Base-by-base conservation (phyloP, 2,329 filamentous ascomycete genomes). In the Botrytis fragariae region DNA sequence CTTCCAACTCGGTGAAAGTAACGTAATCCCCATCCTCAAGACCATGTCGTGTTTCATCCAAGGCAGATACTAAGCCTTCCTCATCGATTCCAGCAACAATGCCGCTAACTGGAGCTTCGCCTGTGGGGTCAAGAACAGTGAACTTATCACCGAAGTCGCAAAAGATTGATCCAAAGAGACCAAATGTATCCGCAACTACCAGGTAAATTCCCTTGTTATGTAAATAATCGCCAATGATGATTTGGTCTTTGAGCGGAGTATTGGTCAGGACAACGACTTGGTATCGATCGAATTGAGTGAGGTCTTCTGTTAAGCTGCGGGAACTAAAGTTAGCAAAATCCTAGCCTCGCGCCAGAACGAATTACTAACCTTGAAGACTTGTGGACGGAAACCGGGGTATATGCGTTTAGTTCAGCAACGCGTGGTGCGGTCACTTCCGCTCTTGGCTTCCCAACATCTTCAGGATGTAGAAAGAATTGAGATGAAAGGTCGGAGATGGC, bases 101-200 rank as follows among this genome's bases (percentile, higher is more conserved):
- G 37, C 96, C 96, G 80, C 86, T 94, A 45, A 93, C 85, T 8
- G 93, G 92, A 75, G 93, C 93, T 84, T 99, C 96, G 78, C 96
- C 96, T 22, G 93, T 98, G 6, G 94, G 85, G 80, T 99, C 96
- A 76, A 94, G 91, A 72, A 96, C 90, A 8, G 93, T 94, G 83
- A 99, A 99, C 79, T 96, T 93, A 80, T 95, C 90, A 78, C 96
- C 96, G 81, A 99, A 99, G 81, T 99, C 96, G 80, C 95, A 98
- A 85, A 99, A 99, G 78, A 99, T 92, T 77, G 92, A 93, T 69
- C 96, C 96, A 81, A 99, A 99, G 45, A 99, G 88, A 77, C 96
- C 96, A 79, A 93, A 98, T 0, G 93, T 97, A 80, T 98, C 95
- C 10, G 93, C 90, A 72, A 94, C 89, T 68, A 97, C 91, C 57